These are phyloP conservation scores for Dillenia suffruticosa DNA, from an alignment of 164 flowering plant species.

Conservation along the genomic window DNA sequence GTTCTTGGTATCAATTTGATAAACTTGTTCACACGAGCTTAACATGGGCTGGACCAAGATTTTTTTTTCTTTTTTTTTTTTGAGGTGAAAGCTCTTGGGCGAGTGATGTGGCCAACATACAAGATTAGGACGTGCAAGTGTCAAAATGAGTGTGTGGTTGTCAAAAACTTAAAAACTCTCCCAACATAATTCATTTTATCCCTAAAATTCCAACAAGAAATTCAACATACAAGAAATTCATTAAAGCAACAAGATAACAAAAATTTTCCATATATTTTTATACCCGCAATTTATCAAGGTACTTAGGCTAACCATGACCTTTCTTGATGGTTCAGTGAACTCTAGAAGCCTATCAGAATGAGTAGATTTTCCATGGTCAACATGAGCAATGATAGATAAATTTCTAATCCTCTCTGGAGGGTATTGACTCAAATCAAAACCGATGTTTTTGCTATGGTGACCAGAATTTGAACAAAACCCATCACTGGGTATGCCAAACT, in stretches of 20 bases:
- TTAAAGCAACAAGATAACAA: background rate
- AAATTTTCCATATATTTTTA: background rate
- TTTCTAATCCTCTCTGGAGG: constrained; percentile 81
- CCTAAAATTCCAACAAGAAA: no score
- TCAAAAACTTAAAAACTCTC: no score
- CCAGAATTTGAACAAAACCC: constrained; percentile 49
- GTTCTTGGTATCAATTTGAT: no score
- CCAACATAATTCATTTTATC: no score
- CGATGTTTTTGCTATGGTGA: constrained; percentile 27
- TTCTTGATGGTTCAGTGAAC: constrained; percentile 86
- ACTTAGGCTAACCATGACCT: constrained; percentile 97
- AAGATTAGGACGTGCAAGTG: no score
- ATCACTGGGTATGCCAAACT: background rate
- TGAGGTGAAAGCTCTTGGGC: no score
- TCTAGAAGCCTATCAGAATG: constrained; percentile 93
- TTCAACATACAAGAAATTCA: no score
- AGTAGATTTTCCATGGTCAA: constrained; percentile 97
- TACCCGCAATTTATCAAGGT: constrained; percentile 95
- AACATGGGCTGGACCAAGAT: no score
- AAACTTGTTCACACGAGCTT: no score
- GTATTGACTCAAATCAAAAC: constrained; percentile 59
- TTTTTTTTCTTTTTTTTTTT: no score
- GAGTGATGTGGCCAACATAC: no score
- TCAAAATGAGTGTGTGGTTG: no score
- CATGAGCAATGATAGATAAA: constrained; percentile 94